Conservation (phyloP, 768 basidiomycete species). For the Hypsizygus marmoreus region DNA sequence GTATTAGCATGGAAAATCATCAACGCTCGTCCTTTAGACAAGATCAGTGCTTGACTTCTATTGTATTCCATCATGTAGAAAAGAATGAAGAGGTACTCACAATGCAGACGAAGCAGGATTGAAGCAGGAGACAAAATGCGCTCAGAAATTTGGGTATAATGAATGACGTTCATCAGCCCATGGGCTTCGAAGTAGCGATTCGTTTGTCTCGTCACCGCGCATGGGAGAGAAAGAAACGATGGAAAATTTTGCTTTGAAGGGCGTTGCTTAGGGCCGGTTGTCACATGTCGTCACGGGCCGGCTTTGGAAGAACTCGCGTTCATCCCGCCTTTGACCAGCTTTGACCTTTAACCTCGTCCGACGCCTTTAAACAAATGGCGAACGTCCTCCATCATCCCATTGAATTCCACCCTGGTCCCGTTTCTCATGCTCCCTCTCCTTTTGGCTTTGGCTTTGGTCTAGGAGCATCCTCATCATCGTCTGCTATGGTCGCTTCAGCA, state of each 20-base stretch:
- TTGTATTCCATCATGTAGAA: constrained; percentile 62
- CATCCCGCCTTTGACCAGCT: neutral
- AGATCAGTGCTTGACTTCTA: constrained; percentile 93
- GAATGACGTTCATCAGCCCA: constrained; percentile 64
- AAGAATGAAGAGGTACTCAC: constrained; percentile 28
- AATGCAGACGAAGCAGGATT: constrained; percentile 11
- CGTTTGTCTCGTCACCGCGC: constrained; percentile 65
- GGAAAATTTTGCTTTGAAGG: constrained; percentile 17
- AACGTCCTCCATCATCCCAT: constrained; percentile 70
- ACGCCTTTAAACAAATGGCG: constrained; percentile 57
- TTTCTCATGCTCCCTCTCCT: constrained; percentile 61
- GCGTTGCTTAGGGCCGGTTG: constrained; percentile 40
- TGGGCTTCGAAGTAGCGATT: constrained; percentile 89
- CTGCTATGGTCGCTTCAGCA: constrained; percentile 40
- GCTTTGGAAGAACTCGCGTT: neutral
- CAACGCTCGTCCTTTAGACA: constrained; percentile 72
- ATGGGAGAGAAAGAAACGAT: constrained; percentile 19
- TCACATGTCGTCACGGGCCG: constrained; percentile 14
- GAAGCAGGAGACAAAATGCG: constrained; percentile 20
- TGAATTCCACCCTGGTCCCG: constrained; percentile 61
- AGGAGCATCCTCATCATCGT: constrained; percentile 41
- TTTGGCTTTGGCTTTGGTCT: constrained; percentile 78
- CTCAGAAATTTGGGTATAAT: constrained; percentile 95
- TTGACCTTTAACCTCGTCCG: constrained; percentile 23
- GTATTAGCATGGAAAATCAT: constrained; percentile 92